Evolutionary conservation across 139 green algal genomes (phyloP).

Genomic region (Coccomyxa sp.): DNA sequence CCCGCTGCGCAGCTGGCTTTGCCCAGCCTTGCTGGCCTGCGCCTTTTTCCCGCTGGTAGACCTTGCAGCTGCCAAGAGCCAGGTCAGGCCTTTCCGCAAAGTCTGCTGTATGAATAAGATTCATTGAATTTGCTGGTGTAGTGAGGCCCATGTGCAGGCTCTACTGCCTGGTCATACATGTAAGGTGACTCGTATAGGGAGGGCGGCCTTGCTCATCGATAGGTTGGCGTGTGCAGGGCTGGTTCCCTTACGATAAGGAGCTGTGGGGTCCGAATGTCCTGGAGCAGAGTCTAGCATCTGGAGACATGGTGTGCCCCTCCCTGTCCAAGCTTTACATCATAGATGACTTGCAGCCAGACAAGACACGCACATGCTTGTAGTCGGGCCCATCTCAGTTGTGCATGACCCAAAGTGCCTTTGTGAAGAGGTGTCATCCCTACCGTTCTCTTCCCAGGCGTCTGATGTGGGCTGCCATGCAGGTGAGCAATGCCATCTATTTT

Average conservation of each 20-base stretch:
- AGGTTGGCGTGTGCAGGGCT: background rate
- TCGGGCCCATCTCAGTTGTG: too few species aligned
- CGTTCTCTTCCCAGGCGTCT: background rate
- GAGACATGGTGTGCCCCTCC: conserved; percentile 5
- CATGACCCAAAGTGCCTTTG: too few species aligned
- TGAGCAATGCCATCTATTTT: conserved; percentile 71
- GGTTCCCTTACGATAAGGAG: conserved; percentile 1
- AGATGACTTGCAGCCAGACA: background rate
- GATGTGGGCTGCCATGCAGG: background rate
- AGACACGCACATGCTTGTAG: too few species aligned
- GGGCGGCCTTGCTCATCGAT: too few species aligned
- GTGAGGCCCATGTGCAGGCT: too few species aligned
- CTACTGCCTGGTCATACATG: too few species aligned
- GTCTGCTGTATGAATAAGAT: too few species aligned
- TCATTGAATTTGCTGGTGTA: too few species aligned
- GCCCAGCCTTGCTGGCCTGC: conserved; percentile 11
- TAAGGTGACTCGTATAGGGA: too few species aligned
- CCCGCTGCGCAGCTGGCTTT: conserved; percentile 26
- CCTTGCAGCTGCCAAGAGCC: conserved; percentile 5
- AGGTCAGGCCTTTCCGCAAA: background rate
- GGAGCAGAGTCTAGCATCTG: background rate
- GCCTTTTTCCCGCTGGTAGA: conserved; percentile 34
- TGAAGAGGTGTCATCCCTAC: too few species aligned
- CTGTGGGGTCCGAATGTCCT: conserved; percentile 1
- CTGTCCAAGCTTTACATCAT: background rate